Conservation (phyloP, 2,329 filamentous ascomycete species). For the Colletotrichum nymphaeae region DNA sequence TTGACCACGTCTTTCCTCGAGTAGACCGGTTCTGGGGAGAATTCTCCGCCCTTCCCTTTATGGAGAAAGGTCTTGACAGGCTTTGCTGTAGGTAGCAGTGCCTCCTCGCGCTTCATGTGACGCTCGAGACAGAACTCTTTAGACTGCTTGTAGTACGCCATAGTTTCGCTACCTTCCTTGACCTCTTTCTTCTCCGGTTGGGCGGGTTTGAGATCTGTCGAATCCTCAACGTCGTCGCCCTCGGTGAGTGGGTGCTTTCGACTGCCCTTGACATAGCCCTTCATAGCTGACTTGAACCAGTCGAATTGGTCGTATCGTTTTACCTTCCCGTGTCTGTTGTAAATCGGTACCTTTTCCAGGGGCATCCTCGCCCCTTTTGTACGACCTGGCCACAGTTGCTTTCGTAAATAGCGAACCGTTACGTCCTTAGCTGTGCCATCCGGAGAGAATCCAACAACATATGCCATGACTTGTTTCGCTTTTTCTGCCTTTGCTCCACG, state of each 20-base stretch:
- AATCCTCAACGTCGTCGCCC: slow-evolving; percentile 83
- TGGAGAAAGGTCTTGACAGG: slow-evolving; percentile 81
- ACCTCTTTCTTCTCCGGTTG: slow-evolving; percentile 79
- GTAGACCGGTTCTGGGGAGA: slow-evolving; percentile 84
- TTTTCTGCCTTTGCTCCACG: slow-evolving; percentile 86
- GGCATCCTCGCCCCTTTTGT: slow-evolving; percentile 88
- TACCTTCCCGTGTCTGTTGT: slow-evolving; percentile 81
- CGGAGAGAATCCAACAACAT: slow-evolving; percentile 83
- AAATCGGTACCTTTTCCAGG: slow-evolving; percentile 82
- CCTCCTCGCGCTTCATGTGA: slow-evolving; percentile 92
- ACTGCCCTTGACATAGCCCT: slow-evolving; percentile 70
- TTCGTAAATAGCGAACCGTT: slow-evolving; percentile 88
- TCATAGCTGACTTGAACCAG: slow-evolving; percentile 88
- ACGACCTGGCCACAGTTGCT: slow-evolving; percentile 84
- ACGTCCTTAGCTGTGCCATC: slow-evolving; percentile 96
- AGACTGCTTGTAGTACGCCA: slow-evolving; percentile 90
- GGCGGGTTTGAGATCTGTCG: slow-evolving; percentile 78
- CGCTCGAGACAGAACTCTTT: slow-evolving; percentile 86
- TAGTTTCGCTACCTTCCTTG: slow-evolving; percentile 81
- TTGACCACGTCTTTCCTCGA: slow-evolving; percentile 81
- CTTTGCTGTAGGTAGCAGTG: slow-evolving; percentile 75
- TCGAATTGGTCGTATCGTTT: slow-evolving; percentile 82
- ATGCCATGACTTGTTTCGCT: slow-evolving; percentile 89
- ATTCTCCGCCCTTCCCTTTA: slow-evolving; percentile 78
- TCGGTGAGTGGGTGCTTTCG: slow-evolving; percentile 69